Base-by-base conservation (phyloP, 768 basidiomycete species). In the Collybiopsis luxurians region DNA sequence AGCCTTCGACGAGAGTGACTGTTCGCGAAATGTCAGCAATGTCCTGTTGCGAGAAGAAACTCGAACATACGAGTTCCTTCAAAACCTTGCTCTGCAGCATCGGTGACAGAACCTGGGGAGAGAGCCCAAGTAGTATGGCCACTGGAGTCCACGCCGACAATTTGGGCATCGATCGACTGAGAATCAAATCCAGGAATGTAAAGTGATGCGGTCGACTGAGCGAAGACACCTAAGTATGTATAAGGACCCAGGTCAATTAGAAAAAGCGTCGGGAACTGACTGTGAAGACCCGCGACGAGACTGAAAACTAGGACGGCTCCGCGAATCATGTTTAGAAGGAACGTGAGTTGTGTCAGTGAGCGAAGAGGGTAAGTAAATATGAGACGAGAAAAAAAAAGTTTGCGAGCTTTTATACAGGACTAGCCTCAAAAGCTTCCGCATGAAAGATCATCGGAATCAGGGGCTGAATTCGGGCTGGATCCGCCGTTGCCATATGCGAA, bases 131-230 rank as follows among this genome's bases (percentile, higher is more conserved):
- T 79, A 13, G 79, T 79, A 44, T 67, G 64, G 19, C 77, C 76
- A 56, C 74, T 65, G 13, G 63, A 44, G 5, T 73, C 79, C 17
- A 75, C 73, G 10, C 79, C 78, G n/a, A 79, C 39, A 38, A 71
- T 64, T 58, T 72, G 68, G 42, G 73, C 78, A 51, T 75, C 73
- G 40, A 79, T 58, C 9, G 76, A 74, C 63, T 76, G 75, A 17
- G 73, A 71, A 55, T 80, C 74, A 52, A 78, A 77, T 28, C 71
- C 77, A 1, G 77, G 79, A 53, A 82, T 69, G 57, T 71, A 78
- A 38, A 79, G 63, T n/a, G 79, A 76, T 26, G 57, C 13, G 31
- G 31, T 58, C 0, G 71, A 73, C 55, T 71, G 64, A 3, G 70
- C 72, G 21, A 54, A 17, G 36, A 48, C 17, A 45, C 15, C 13